Base-by-base conservation (phyloP, 208 protist species). In the Porcisia hertigi region DNA sequence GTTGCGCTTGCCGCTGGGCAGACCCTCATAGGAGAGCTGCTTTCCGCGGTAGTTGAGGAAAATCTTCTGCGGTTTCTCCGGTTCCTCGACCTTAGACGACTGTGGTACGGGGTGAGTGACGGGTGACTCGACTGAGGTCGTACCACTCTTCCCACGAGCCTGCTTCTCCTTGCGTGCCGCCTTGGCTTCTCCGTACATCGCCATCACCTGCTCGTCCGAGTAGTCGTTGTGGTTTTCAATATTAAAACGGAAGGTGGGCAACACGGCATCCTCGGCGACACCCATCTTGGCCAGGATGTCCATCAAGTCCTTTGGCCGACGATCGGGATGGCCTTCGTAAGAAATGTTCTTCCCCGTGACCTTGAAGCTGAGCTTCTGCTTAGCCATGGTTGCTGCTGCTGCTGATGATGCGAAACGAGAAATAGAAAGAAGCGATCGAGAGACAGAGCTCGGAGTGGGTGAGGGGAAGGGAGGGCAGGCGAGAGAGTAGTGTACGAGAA, bases 241-340 rank as follows among this genome's bases (percentile, higher is more conserved):
- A 69, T 96, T 96, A 43, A 93, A 86, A 45, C 88, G 87, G 69
- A 92, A 94, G 9, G 87, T 85, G 34, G 70, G 53, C 20, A 96
- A 69, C 36, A 87, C 89, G 2, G 58, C 81, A 30, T 81, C 73
- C 25, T 90, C 71, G 36, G 64, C 69, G 52, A 93, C 85, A 16
- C 83, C 82, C 81, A 96, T 75, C 76, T 93, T 96, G 25, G 84
- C 85, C 45, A 96, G 75, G 78, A 96, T 93, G 63, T 93, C 88
- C 77, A 96, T 87, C 25, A 96, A 69, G 74, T 96, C 92, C 73
- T 88, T 91, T n/a, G 75, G 59, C 49, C 89, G 86, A 67, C 71
- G 89, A 55, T 89, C 84, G 2, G 83, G 80, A 59, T 92, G 57
- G 53, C 92, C 92, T 64, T 96, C 88, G 81, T 96, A 96, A 43